Conservation (phyloP, 2,329 filamentous ascomycete genomes). For the Aspergillus clavatus region DNA sequence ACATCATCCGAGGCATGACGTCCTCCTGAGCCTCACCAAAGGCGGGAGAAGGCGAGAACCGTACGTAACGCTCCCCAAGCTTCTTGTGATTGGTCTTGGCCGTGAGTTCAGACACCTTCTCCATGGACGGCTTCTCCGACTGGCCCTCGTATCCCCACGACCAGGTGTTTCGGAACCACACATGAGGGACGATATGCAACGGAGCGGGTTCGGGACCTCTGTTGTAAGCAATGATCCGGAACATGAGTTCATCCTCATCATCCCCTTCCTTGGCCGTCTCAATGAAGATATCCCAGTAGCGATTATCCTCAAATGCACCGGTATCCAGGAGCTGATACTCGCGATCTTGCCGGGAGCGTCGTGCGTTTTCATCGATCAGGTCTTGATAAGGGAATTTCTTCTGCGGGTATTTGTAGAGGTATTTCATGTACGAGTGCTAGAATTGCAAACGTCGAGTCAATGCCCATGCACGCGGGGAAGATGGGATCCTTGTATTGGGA, state of each 20-base stretch:
- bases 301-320: conserved; percentile 77
- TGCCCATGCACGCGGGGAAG: background rate
- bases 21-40: conserved; percentile 74
- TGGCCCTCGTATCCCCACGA: conserved; percentile 77
- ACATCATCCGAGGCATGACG: conserved; percentile 77
- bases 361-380: conserved; percentile 76
- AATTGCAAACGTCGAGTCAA: background rate
- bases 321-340: conserved; percentile 94
- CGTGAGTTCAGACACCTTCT: conserved; percentile 59
- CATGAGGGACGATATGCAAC: conserved; percentile 86
- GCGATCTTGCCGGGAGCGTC: conserved; percentile 66
- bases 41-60: conserved; percentile 85
- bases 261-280: conserved; percentile 94
- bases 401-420: conserved; percentile 95
- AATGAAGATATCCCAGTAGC: conserved; percentile 96
- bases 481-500: background rate
- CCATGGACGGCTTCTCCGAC: conserved; percentile 75
- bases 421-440: conserved; percentile 98
- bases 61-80: conserved; percentile 76
- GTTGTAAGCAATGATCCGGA: conserved; percentile 95
- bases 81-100: conserved; percentile 73
- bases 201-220: conserved; percentile 85
- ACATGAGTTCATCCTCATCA: conserved; percentile 84
- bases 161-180: conserved; percentile 98
- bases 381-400: conserved; percentile 87